phyloP scores from a whole-genome alignment of 169 alveolate species.

The Plasmodium ovale region DNA sequence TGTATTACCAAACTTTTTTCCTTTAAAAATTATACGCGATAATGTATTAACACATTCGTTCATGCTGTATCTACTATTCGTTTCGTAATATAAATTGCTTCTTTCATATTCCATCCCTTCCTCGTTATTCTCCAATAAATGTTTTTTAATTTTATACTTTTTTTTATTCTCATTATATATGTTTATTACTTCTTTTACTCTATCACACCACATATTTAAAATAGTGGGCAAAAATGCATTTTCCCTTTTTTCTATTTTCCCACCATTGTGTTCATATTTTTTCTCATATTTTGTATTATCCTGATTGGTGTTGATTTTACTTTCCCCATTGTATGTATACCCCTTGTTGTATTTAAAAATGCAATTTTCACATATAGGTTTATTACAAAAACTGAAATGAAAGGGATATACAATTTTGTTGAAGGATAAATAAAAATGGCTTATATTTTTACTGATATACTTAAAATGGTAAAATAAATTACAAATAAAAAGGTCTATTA shows the following conservation, averaged over 20 bases:
- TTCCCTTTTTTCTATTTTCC: background rate
- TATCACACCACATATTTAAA: constrained; percentile 48
- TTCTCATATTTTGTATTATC: background rate
- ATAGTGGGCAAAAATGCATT: constrained; percentile 37
- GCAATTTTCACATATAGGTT: constrained; percentile 44
- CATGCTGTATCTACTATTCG: constrained; percentile 51
- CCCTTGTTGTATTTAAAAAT: constrained; percentile 6
- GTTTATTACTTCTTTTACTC: constrained; percentile 24
- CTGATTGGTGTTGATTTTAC: background rate
- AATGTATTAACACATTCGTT: constrained; percentile 46
- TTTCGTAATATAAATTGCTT: constrained; percentile 14
- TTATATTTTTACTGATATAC: constrained; percentile 47
- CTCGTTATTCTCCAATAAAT: background rate
- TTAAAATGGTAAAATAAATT: constrained; percentile 66
- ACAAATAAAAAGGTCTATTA: constrained; percentile 42
- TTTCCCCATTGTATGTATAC: background rate
- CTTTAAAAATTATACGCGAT: constrained; percentile 9
- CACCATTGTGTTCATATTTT: background rate
- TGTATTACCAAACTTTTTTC: background rate
- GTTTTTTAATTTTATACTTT: constrained; percentile 16
- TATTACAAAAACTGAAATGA: constrained; percentile 31
- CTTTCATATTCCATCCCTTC: background rate
- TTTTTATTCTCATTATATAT: constrained; percentile 49
- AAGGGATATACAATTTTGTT: constrained; percentile 40
- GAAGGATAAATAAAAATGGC: constrained; percentile 50